Conservation (phyloP, 2,329 filamentous ascomycete species). For the Nannizziopsis barbatae region DNA sequence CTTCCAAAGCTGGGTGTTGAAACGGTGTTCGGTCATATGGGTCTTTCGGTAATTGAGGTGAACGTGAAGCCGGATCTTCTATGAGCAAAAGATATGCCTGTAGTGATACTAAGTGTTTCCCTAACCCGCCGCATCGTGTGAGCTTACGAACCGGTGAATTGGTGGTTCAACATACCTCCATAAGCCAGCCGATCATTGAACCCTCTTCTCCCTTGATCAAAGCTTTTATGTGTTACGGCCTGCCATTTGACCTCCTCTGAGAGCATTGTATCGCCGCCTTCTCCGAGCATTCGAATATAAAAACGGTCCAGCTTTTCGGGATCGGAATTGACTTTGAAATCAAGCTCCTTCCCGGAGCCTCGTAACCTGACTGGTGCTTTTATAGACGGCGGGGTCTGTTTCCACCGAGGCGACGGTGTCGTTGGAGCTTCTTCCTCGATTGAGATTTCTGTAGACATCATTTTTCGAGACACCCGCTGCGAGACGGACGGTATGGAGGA, state of each 20-base stretch:
- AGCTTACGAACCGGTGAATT: not conserved
- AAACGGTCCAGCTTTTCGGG: conserved; percentile 63
- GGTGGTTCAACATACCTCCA: conserved; percentile 49
- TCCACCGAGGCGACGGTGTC: conserved; percentile 51
- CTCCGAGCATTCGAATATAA: conserved; percentile 65
- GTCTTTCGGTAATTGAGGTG: conserved; percentile 32
- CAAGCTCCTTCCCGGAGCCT: conserved; percentile 25
- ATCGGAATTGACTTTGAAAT: conserved; percentile 61
- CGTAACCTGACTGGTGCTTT: conserved; percentile 51
- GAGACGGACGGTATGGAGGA: conserved; percentile 20
- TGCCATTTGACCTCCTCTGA: conserved; percentile 94
- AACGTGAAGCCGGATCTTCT: conserved; percentile 31
- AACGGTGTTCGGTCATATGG: conserved; percentile 53
- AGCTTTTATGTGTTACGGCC: conserved; percentile 94
- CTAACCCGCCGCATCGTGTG: conserved; percentile 27
- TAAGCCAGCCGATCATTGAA: conserved; percentile 92
- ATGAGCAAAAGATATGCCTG: conserved; percentile 55
- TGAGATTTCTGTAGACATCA: conserved; percentile 19
- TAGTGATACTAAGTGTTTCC: conserved; percentile 53
- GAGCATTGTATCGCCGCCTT: conserved; percentile 59
- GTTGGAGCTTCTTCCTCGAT: conserved; percentile 19
- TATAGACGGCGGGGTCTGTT: conserved; percentile 56
- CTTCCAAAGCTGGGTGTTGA: conserved; percentile 56
- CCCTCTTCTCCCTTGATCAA: conserved; percentile 84
- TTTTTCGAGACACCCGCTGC: conserved; percentile 18